Conservation (phyloP, 805 yeast species). For the Candida michaelii region DNA sequence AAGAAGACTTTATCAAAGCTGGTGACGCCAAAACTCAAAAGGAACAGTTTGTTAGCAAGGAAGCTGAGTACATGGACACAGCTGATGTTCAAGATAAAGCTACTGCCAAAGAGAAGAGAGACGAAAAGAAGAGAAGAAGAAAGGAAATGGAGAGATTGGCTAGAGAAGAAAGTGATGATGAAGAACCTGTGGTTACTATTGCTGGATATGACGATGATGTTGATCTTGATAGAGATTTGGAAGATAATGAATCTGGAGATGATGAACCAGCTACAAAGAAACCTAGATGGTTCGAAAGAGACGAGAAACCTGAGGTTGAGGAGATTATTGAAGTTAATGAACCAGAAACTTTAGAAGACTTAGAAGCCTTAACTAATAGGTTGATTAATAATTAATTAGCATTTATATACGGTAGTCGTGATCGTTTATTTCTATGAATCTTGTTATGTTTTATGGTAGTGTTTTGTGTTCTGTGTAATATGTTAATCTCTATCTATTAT, state of each 20-base stretch:
- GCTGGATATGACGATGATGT: constrained; percentile 18
- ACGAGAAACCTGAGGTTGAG: constrained; percentile 21
- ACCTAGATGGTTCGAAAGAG: constrained; percentile 52
- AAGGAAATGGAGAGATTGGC: constrained; percentile 69
- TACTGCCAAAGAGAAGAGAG: constrained; percentile 71
- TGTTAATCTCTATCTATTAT: no score
- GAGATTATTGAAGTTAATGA: constrained; percentile 72
- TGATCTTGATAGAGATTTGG: constrained; percentile 51
- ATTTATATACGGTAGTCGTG: no score
- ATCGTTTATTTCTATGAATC: no score
- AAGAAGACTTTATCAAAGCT: constrained; percentile 78
- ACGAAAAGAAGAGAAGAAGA: constrained; percentile 86
- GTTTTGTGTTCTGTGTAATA: no score
- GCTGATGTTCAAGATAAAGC: constrained; percentile 79
- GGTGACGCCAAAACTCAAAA: constrained; percentile 70
- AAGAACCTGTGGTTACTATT: constrained; percentile 13
- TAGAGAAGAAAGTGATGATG: constrained; percentile 32
- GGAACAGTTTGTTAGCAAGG: constrained; percentile 62
- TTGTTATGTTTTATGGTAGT: no score
- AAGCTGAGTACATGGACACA: constrained; percentile 62
- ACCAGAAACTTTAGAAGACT: constrained; percentile 89
- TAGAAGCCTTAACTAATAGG: constrained; percentile 78
- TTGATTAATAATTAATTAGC: constrained; percentile 33
- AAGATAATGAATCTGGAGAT: constrained; percentile 25
- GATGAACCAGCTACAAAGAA: constrained; percentile 39